Evolutionary conservation across 164 flowering plant genomes (phyloP).

Genomic region (Magnolia kwangsiensis): DNA sequence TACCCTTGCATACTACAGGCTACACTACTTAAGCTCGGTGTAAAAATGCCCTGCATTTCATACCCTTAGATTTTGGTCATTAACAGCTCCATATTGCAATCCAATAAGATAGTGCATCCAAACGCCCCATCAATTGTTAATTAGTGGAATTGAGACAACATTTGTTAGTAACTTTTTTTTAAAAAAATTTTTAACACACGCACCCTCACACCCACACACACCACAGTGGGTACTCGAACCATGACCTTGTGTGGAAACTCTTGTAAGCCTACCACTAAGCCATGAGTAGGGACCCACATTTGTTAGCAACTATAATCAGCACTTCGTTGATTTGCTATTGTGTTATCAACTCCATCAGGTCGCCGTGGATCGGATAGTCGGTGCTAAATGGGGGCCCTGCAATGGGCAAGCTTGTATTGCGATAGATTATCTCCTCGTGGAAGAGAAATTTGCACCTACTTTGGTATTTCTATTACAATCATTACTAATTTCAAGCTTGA

Average conservation of each 20-base stretch:
- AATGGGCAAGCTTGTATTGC: conserved; percentile 79
- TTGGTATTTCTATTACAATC: conserved; percentile 39
- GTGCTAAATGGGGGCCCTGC: conserved; percentile 70
- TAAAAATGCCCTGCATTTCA: too few relatives aligned
- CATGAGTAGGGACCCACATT: background rate
- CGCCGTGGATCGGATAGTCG: conserved; percentile 51
- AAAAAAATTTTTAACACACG: too few relatives aligned
- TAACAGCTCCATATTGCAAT: background rate
- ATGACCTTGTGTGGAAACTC: too few relatives aligned
- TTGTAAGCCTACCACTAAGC: too few relatives aligned
- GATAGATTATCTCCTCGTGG: conserved; percentile 68
- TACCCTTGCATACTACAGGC: too few relatives aligned
- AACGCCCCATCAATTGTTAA: background rate
- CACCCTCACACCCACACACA: too few relatives aligned
- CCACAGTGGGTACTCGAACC: too few relatives aligned
- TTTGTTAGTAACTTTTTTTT: background rate
- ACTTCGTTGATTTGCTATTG: background rate
- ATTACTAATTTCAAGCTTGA: background rate
- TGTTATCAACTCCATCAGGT: conserved; percentile 33
- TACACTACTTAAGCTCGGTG: too few relatives aligned
- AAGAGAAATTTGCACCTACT: conserved; percentile 44
- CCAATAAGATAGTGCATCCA: background rate
- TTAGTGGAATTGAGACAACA: background rate
- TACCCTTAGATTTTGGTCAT: background rate
- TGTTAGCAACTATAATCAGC: background rate